Evolutionary conservation across 495 filamentous ascomycete genomes (phyloP), one percentile per base, ranked within the genome.

Genomic region (Patellaria atrata): DNA sequence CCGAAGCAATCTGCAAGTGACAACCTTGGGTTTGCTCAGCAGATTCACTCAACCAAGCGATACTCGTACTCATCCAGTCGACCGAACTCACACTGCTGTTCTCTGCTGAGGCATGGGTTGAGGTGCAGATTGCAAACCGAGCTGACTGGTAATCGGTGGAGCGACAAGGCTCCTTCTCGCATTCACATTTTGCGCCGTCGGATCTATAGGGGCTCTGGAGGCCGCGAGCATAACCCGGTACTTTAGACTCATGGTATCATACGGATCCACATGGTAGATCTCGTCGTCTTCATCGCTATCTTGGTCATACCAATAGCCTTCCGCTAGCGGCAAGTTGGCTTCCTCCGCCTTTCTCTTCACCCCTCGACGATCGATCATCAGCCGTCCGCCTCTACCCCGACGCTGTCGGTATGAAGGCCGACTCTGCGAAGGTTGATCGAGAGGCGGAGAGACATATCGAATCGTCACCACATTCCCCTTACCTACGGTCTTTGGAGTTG

Each of bases 191-290:
- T n/a, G n/a, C n/a, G n/a, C n/a, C n/a, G n/a, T n/a, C n/a, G n/a
- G n/a, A n/a, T n/a, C n/a, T n/a, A n/a, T n/a, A n/a, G n/a, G n/a
- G n/a, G n/a, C n/a, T n/a, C n/a, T n/a, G n/a, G n/a, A n/a, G n/a
- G n/a, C n/a, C n/a, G 43, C 48, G 19, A 49, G 38, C 45, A 52
- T 44, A 22, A 50, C 44, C 2, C 49, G 49, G 25, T 46, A 52
- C 23, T 38, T 37, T 28, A 47, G 49, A 30, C 44, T 30, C 14
- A 44, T 24, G 19, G 43, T 44, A 12, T 43, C 41, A 20, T 40
- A 47, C 30, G 28, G 41, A 29, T 52, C 49, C 10, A 43, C 36
- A 12, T 27, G 32, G 35, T 40, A 44, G 9, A 47, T 23, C 23
- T 44, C 19, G 21, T 49, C 46, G 22, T 49, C 49, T 25, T 50